Evolutionary conservation across 2,329 filamentous ascomycete species (phyloP).

Genomic region (Penicillium hordei): DNA sequence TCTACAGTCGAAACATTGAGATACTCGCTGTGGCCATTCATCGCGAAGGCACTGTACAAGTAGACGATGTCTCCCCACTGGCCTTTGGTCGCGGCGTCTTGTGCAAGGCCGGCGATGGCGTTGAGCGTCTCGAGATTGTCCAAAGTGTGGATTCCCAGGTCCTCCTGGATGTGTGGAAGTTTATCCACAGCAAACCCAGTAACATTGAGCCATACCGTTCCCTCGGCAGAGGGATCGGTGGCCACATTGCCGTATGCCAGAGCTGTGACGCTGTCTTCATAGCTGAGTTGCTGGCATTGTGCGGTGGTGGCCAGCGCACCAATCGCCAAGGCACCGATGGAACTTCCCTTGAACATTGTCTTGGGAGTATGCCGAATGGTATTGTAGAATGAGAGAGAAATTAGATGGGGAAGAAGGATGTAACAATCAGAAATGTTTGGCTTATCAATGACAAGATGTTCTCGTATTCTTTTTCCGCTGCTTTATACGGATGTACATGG

Average conservation of each 20-base stretch:
- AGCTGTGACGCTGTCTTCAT: background rate
- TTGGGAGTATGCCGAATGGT: background rate
- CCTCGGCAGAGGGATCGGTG: background rate
- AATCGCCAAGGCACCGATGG: background rate
- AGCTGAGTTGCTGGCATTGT: background rate
- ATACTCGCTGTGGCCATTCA: background rate
- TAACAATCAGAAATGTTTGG: background rate
- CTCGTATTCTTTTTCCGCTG: background rate
- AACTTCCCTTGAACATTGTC: background rate
- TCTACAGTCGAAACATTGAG: background rate
- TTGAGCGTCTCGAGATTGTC: background rate
- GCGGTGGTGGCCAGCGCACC: background rate
- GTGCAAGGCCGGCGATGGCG: background rate
- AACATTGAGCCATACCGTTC: background rate
- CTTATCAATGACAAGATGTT: background rate
- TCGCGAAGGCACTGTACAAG: background rate
- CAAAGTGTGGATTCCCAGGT: background rate
- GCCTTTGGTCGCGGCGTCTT: background rate
- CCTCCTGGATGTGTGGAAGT: background rate
- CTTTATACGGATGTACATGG: background rate
- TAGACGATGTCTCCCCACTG: background rate
- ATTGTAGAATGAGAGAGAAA: background rate
- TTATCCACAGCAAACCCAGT: background rate
- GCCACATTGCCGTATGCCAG: background rate
- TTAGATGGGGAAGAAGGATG: background rate